These are phyloP conservation scores for Arabidopsis lyrata DNA, from an alignment of 441 rosid genomes.

Conservation along the genomic window DNA sequence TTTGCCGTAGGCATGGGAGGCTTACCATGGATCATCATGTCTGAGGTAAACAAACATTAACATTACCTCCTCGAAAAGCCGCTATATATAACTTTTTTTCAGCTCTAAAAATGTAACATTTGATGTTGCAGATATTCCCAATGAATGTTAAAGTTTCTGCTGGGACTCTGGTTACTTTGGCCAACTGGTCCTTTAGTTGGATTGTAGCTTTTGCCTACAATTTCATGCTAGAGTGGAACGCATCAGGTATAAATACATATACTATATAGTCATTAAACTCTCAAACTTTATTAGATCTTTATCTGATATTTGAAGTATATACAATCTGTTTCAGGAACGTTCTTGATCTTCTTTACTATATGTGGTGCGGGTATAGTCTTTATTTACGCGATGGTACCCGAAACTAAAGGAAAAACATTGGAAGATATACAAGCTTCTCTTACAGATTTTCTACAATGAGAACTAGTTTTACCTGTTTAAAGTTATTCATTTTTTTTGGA, in stretches of 20 bases:
- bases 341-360: constrained; percentile 47
- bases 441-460: constrained; percentile 46
- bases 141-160: constrained; percentile 57
- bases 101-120: neutral
- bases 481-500: neutral
- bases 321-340: constrained; percentile 43
- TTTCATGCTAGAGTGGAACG: constrained; percentile 65
- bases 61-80: neutral
- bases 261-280: constrained; percentile 6
- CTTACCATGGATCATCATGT: constrained; percentile 69
- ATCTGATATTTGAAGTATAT: neutral
- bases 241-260: constrained; percentile 45
- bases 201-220: constrained; percentile 53
- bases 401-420: constrained; percentile 55
- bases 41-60: constrained; percentile 54
- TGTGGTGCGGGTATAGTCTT: constrained; percentile 46
- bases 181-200: constrained; percentile 57
- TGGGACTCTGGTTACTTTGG: constrained; percentile 56
- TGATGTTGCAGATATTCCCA: constrained; percentile 52
- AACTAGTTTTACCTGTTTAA: constrained; percentile 1
- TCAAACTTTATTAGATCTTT: neutral
- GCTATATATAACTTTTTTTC: neutral
- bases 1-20: constrained; percentile 63
- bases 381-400: constrained; percentile 52
- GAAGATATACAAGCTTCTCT: constrained; percentile 62